Evolutionary conservation across 257 asterid species (phyloP), one percentile per base, ranked within the genome.

Genomic region (Striga asiatica): DNA sequence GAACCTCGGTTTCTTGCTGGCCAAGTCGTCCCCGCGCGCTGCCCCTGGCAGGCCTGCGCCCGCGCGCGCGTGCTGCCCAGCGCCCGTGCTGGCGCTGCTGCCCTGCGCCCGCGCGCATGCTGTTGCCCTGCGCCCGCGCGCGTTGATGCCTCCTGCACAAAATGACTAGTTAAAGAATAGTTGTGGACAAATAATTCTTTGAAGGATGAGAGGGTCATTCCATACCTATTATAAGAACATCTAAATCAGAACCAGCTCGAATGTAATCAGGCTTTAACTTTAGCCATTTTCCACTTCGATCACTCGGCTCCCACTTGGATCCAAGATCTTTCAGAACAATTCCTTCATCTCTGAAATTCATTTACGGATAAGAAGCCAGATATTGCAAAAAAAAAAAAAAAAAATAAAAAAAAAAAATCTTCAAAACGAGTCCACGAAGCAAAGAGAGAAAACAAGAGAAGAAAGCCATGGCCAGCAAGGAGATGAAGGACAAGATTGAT

Each of bases 271-370:
- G 98, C 77, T 91, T 91, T 70, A 91, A 68, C 61, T 91, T 91
- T 54, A 84, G 78, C 98, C 98, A 91, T 83, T 91, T 91, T 70
- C 88, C 94, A 78, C 89, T 91, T 50, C 98, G 82, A 72, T 91
- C 98, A 67, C 96, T 74, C 38, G 98, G 98, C 60, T 91, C 98
- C 98, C 98, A 91, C 74, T 87, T 91, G 64, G 98, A 91, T 66
- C 64, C 69, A 54, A 91, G 87, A 77, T 91, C 95, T 80, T 91
- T 91, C 68, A 91, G 38, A 52, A 91, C 85, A 54, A 91, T 71
- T 50, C 98, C 98, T 74, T 91, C 98, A 65, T 91, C 97, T 73
- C 98, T 91, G 62, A n/a, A n/a, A n/a, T n/a, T 34, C 32, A 56
- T 14, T 25, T 62, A 56, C 5, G 43, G 31, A 61, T 62, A 54